Percentiles rank a stretch among this genome's conserved stretches.
phyloP scores from a whole-genome alignment of 1,284 basidiomycete species.

The Tremellales sp. region DNA sequence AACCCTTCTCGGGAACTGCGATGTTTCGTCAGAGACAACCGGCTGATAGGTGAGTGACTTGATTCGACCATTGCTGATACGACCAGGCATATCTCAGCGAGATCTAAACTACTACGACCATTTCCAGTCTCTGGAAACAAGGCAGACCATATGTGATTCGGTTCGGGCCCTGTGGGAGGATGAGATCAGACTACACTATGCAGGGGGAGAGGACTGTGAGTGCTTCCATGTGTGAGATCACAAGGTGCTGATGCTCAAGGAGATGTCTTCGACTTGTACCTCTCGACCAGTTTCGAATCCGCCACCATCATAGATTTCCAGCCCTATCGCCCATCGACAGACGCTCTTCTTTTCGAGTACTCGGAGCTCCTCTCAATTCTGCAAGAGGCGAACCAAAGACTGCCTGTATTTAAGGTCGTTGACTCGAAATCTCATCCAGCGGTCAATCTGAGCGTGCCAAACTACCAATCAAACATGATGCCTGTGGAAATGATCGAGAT shows the following conservation, averaged over 20 bases:
- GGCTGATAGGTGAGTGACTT: slow-evolving; percentile 60
- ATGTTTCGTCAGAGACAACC: slow-evolving; percentile 73
- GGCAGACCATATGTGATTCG: slow-evolving; percentile 55
- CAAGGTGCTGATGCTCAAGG: slow-evolving; percentile 1
- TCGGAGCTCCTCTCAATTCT: slow-evolving; percentile 62
- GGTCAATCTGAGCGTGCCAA: slow-evolving; percentile 63
- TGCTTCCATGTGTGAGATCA: slow-evolving; percentile 6
- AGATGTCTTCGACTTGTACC: slow-evolving; percentile 84
- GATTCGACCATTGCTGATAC: not conserved
- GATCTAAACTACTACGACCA: slow-evolving; percentile 88
- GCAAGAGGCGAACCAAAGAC: slow-evolving; percentile 9
- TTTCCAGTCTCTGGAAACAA: slow-evolving; percentile 62
- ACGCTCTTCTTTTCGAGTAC: slow-evolving; percentile 80
- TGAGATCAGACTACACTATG: slow-evolving; percentile 62
- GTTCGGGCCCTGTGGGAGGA: slow-evolving; percentile 65
- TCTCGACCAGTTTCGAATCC: slow-evolving; percentile 70
- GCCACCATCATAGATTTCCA: slow-evolving; percentile 87
- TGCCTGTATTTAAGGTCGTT: slow-evolving; percentile 64
- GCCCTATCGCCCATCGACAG: slow-evolving; percentile 78
- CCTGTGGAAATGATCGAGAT: slow-evolving; percentile 80
- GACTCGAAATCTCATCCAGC: slow-evolving; percentile 66
- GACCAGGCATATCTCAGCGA: slow-evolving; percentile 76
- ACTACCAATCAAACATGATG: slow-evolving; percentile 84
- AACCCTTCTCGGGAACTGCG: slow-evolving; percentile 78
- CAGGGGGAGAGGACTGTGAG: slow-evolving; percentile 64